Evolutionary conservation across 2,329 filamentous ascomycete genomes (phyloP).

Genomic region (Sporothrix brunneoviolacea): DNA sequence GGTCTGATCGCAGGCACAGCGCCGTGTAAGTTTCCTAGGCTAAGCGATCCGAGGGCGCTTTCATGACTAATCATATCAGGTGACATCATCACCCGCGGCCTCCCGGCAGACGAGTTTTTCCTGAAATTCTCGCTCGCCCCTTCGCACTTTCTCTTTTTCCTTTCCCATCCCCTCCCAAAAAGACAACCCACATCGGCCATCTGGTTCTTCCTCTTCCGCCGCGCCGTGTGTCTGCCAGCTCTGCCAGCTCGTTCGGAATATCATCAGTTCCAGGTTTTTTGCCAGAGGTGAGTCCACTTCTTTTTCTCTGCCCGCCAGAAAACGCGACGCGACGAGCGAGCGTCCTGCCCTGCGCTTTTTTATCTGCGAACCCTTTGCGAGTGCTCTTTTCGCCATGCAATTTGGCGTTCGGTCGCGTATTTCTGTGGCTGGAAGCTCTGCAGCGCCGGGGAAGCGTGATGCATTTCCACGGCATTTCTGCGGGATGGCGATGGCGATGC

Average conservation of each 20-base stretch:
- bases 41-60: too few species aligned
- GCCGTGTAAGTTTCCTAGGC: too few species aligned
- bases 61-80: too few species aligned
- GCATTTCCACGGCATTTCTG: too few species aligned
- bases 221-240: constrained; percentile 16
- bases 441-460: too few species aligned
- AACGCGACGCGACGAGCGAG: neutral
- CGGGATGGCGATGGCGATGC: too few species aligned
- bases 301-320: constrained; percentile 2
- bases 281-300: constrained; percentile 19
- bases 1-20: too few species aligned
- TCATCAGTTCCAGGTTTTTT: constrained; percentile 19
- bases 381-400: too few species aligned
- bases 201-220: constrained; percentile 44
- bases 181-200: constrained; percentile 25
- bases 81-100: neutral
- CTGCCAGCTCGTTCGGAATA: constrained; percentile 26
- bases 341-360: neutral
- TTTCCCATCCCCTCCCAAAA: constrained; percentile 6
- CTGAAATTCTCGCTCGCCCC: neutral
- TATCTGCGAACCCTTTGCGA: too few species aligned
- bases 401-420: too few species aligned
- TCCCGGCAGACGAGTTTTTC: constrained; percentile 6
- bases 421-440: too few species aligned
- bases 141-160: constrained; percentile 14